These are phyloP conservation scores for Kuraishia borneana DNA, from an alignment of 805 yeast species.

Conservation along the genomic window DNA sequence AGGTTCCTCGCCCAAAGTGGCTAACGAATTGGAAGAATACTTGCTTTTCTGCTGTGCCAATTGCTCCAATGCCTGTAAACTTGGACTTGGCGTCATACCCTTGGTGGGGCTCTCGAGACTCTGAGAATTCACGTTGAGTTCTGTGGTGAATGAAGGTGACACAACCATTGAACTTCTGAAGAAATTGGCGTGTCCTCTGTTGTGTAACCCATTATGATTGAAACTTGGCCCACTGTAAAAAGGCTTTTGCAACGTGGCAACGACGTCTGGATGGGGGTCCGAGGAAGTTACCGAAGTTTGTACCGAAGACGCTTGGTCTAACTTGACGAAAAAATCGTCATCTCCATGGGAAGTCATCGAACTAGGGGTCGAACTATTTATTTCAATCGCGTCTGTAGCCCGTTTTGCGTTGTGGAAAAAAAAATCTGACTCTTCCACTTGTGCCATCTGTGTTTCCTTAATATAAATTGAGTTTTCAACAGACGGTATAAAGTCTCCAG, in stretches of 20 bases:
- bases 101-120: slow-evolving; percentile 19
- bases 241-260: not conserved
- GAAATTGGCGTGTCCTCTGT: slow-evolving; percentile 16
- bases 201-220: slow-evolving; percentile 10
- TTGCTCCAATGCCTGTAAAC: slow-evolving; percentile 21
- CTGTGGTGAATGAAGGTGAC: slow-evolving; percentile 20
- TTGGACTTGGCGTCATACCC: slow-evolving; percentile 23
- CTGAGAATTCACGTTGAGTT: slow-evolving; percentile 5
- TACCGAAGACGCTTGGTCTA: slow-evolving; percentile 23
- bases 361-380: slow-evolving; percentile 9
- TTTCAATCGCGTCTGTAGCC: too few relatives aligned
- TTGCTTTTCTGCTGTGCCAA: slow-evolving; percentile 15
- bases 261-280: not conserved
- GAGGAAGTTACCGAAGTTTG: slow-evolving; percentile 24
- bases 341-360: slow-evolving; percentile 6
- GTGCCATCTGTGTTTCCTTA: too few relatives aligned
- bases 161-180: slow-evolving; percentile 19
- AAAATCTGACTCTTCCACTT: too few relatives aligned
- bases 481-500: too few relatives aligned
- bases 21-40: not conserved
- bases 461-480: too few relatives aligned
- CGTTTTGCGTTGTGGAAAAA: too few relatives aligned
- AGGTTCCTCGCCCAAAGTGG: not conserved
- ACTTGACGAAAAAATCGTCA: slow-evolving; percentile 21
- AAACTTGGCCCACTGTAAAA: slow-evolving; percentile 19